Base-by-base conservation (phyloP, 768 basidiomycete species). In the Leccinum boreale region DNA sequence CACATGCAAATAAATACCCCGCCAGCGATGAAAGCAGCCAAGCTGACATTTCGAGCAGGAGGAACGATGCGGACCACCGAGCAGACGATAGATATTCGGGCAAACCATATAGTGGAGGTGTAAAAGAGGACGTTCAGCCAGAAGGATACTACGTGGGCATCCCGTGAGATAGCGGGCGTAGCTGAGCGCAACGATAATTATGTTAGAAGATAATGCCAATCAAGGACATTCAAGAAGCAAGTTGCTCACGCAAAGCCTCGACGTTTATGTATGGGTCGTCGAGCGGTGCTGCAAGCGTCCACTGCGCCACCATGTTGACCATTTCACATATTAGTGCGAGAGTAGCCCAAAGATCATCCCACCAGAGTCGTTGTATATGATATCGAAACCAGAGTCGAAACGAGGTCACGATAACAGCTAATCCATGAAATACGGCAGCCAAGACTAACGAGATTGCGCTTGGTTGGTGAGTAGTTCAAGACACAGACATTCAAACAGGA, bases 341-440 rank as follows among this genome's bases (percentile, higher is more conserved):
- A 26, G 59, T 52, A 6, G 67, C 71, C 60, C 60, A 69, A 15
- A 70, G 52, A 42, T 71, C 71, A 36, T 71, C 70, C 65, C 61
- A 73, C 71, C 70, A 66, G n/a, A 69, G 56, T 11, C 62, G 62
- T 50, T 58, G 57, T 23, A 63, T 60, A 24, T 58, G 44, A 47
- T 63, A 53, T 47, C 67, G 63, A 50, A 70, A 67, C 58, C 59
- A 71, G 19, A 73, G 64, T 47, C 67, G 63, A 52, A 73, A 69
- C 2, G 58, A 57, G 17, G 71, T 71, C 9, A 66, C 46, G 23
- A 55, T 49, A 3, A 71, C 10, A 19, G 60, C 64, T 2, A 62
- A 29, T 1, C 5, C 62, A 29, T 72, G 63, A 11, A 73, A 50
- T 44, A 68, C 31, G 15, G 67, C 63, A 33, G 17, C 29, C 24